Evolutionary conservation across 345 rosid species (phyloP).

Genomic region (Heritiera fomes): DNA sequence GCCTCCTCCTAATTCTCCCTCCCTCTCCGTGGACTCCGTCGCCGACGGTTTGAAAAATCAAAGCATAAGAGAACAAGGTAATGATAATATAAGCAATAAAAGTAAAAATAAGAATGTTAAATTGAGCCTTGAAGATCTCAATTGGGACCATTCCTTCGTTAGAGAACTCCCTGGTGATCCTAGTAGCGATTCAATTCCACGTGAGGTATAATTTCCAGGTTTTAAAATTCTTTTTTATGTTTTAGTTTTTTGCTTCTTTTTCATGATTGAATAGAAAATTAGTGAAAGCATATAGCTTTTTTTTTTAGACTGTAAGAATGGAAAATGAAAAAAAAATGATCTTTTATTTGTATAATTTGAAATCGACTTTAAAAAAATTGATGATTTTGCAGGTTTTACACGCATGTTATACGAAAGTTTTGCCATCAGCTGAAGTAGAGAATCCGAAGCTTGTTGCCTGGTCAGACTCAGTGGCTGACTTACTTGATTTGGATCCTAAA

Average conservation of each 20-base stretch:
- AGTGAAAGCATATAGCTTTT: background rate
- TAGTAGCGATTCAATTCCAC: conserved; percentile 60
- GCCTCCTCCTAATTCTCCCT: conserved; percentile 33
- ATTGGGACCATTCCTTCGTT: conserved; percentile 91
- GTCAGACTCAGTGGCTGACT: conserved; percentile 84
- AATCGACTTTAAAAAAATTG: background rate
- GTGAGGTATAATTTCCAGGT: conserved; percentile 55
- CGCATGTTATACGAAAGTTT: conserved; percentile 86
- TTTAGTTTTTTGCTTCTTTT: background rate
- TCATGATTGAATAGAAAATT: background rate
- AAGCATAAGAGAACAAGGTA: conserved; percentile 33
- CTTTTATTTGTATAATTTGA: background rate
- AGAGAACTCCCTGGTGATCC: conserved; percentile 86
- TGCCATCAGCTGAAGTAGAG: conserved; percentile 83
- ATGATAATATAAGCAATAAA: background rate
- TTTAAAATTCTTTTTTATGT: background rate
- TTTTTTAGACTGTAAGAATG: no score
- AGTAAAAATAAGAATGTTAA: conserved; percentile 24
- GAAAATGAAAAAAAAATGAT: background rate
- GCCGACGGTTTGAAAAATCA: conserved; percentile 71
- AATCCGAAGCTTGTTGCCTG: conserved; percentile 91
- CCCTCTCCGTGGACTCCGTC: conserved; percentile 60
- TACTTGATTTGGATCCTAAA: conserved; percentile 78
- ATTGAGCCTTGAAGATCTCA: conserved; percentile 66
- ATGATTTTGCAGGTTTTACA: conserved; percentile 62